Base-by-base conservation (phyloP, 1,139 yeast species). In the Taphrina betulina region DNA sequence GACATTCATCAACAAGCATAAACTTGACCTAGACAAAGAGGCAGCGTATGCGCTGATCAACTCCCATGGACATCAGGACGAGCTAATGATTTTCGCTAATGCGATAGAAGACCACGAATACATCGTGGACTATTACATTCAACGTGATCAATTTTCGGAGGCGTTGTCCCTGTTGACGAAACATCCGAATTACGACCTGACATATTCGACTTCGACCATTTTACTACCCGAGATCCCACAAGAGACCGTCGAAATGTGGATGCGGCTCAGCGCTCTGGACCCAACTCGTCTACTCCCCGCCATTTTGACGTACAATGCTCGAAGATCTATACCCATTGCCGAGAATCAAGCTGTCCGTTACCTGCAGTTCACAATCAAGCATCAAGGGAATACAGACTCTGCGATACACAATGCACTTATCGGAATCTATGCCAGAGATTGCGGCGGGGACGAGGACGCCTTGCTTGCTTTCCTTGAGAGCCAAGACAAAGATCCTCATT, bases 181-280 rank as follows among this genome's bases (percentile, higher is more conserved):
- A 42, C 79, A 79, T 58, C 46, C 46, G 16, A 75, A 78, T 45
- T 71, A 76, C 1, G 74, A 75, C 1, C 67, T 79, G 7, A 76
- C 85, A 2, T 88, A 88, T 69, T 76, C 78, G 58, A 81, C 81
- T 59, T 76, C 96, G 0, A 81, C 85, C 0, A 81, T 82, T 0
- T 68, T 92, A 37, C 69, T 92, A 57, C 74, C 82, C 3, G 85
- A 87, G 63, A 71, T 78, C 7, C 92, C 99, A 0, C 73, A 73
- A 34, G 77, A 75, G 12, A 87, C 96, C 0, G 80, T 86, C 1
- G 85, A 84, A 42, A 76, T 86, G 0, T 92, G 96, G 97, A 77
- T 86, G 66, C 76, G 83, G 58, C 67, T 80, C 33, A 63, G 70
- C 1, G 71, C 72, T 14, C 69, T 81, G 16, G 78, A 85, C 56